Evolutionary conservation across 208 protist species (phyloP).

Genomic region (Porcisia hertigi): DNA sequence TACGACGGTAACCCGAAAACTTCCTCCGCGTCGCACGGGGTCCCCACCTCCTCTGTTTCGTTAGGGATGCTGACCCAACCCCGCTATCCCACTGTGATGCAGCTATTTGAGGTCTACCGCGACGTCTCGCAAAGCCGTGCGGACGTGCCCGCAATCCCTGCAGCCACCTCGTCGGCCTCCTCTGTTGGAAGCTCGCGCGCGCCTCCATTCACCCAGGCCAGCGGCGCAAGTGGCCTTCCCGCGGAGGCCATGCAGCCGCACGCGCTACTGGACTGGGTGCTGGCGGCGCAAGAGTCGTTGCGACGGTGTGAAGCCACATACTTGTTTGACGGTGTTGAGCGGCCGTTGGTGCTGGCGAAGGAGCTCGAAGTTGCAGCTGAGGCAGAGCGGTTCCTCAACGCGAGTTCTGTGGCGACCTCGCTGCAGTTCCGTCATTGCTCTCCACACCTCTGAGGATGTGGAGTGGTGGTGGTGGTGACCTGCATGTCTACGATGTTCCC

Average conservation of each 20-base stretch:
- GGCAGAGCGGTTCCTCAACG: conserved; percentile 40
- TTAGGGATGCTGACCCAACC: conserved; percentile 18
- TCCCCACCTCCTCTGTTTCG: conserved; percentile 2
- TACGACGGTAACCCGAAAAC: neutral
- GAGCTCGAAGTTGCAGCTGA: conserved; percentile 49
- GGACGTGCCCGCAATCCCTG: neutral
- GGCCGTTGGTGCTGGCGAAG: conserved; percentile 46
- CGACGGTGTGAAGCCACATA: conserved; percentile 25
- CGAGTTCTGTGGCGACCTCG: conserved; percentile 40
- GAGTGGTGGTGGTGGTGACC: neutral
- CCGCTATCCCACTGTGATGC: conserved; percentile 22
- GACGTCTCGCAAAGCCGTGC: conserved; percentile 28
- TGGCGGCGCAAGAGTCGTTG: conserved; percentile 20
- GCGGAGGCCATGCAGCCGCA: conserved; percentile 10
- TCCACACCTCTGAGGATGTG: neutral
- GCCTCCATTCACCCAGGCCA: neutral
- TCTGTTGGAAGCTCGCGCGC: conserved; percentile 2
- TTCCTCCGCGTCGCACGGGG: neutral
- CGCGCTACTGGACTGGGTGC: conserved; percentile 22
- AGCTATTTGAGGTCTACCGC: conserved; percentile 42
- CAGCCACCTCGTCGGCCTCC: neutral
- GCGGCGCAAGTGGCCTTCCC: neutral
- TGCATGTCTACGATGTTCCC: neutral
- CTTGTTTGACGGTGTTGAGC: conserved; percentile 48
- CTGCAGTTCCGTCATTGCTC: conserved; percentile 40